Conservation (phyloP, 2,329 filamentous ascomycete genomes). For the Akanthomyces lecanii region DNA sequence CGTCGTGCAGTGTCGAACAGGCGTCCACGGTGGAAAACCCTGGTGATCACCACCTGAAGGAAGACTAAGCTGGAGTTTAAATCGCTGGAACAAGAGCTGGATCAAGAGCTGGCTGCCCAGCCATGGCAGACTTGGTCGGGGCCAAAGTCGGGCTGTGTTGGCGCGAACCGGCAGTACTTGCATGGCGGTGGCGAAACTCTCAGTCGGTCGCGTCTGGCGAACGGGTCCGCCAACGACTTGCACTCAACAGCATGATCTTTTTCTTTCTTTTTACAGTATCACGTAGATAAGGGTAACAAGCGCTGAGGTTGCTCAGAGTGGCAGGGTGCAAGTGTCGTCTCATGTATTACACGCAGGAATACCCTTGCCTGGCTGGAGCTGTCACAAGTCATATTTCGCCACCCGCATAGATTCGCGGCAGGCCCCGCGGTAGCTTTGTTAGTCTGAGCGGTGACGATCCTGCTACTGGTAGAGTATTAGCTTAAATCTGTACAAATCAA, state of each 20-base stretch:
- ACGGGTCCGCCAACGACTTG: no score
- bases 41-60: no score
- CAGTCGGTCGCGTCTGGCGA: not conserved
- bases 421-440: no score
- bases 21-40: no score
- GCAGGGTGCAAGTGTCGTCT: not conserved
- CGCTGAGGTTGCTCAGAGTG: not conserved
- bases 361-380: not conserved
- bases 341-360: not conserved
- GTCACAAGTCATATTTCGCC: not conserved
- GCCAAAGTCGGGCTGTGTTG: not conserved
- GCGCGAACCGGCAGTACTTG: not conserved
- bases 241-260: no score
- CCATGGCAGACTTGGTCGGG: not conserved
- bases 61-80: not conserved
- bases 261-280: no score
- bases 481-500: no score
- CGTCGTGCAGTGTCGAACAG: no score
- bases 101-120: not conserved
- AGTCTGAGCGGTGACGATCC: no score
- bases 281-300: no score
- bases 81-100: not conserved
- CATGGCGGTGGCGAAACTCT: not conserved
- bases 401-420: no score
- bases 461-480: no score